phyloP scores from a whole-genome alignment of 208 protist genomes.

The Balamuthia mandrillaris region DNA sequence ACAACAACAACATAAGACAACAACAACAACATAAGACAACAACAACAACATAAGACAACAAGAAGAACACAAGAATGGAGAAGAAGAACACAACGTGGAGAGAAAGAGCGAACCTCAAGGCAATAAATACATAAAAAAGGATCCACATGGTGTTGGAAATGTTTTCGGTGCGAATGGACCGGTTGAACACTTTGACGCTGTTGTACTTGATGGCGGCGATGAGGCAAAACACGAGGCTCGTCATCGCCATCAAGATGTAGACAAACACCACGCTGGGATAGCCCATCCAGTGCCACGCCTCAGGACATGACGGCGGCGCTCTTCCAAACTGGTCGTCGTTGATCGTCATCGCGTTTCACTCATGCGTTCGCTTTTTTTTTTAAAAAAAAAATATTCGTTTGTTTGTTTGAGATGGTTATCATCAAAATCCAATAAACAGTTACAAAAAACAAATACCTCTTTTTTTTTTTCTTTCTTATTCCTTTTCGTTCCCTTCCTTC shows the following conservation, averaged over 20 bases:
- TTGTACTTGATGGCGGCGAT: constrained; percentile 57
- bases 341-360: no score
- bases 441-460: no score
- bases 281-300: background rate
- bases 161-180: constrained; percentile 47
- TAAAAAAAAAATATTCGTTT: no score
- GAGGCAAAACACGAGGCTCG: constrained; percentile 37
- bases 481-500: no score
- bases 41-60: background rate
- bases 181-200: constrained; percentile 48
- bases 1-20: background rate
- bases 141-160: constrained; percentile 62
- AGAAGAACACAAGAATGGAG: background rate
- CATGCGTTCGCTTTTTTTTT: no score
- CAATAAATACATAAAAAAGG: constrained; percentile 49
- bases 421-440: no score
- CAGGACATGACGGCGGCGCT: background rate
- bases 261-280: constrained; percentile 42
- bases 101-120: background rate
- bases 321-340: background rate
- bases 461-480: no score
- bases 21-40: background rate
- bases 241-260: constrained; percentile 37
- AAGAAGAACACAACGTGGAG: background rate
- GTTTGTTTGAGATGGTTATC: no score